These are phyloP conservation scores for Sordariomycetes sp. DNA, from an alignment of 2,329 filamentous ascomycete genomes.

Conservation along the genomic window DNA sequence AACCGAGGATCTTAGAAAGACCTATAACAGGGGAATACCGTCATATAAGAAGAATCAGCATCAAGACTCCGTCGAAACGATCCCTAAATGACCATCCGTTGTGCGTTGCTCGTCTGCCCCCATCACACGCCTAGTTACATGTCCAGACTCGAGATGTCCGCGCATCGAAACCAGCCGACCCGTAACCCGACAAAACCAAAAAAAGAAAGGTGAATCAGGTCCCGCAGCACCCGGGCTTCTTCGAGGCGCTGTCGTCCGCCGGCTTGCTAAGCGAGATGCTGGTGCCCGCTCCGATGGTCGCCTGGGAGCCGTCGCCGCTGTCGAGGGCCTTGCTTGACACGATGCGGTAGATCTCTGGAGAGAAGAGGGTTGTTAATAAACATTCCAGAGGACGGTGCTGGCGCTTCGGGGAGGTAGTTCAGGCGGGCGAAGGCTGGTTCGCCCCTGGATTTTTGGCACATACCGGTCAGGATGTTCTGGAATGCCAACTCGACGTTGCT, in stretches of 20 bases:
- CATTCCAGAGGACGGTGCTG: not conserved
- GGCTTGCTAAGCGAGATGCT: conserved; percentile 84
- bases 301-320: conserved; percentile 71
- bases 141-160: conserved; percentile 4
- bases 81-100: conserved; percentile 6
- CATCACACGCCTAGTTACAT: conserved; percentile 2
- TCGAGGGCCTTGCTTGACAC: conserved; percentile 97
- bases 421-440: not conserved
- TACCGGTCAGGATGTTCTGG: conserved; percentile 98
- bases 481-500: conserved; percentile 99
- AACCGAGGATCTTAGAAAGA: not conserved
- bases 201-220: conserved; percentile 12
- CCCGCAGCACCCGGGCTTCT: conserved; percentile 77
- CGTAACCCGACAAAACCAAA: conserved; percentile 4
- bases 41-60: conserved; percentile 3
- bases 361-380: conserved; percentile 7
- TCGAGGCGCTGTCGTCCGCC: conserved; percentile 62
- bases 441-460: conserved; percentile 15
- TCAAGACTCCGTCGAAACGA: conserved; percentile 6
- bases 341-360: conserved; percentile 93
- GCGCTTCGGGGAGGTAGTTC: not conserved
- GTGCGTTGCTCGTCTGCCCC: not conserved
- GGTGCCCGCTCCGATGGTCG: conserved; percentile 67
- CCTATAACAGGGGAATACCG: not conserved
- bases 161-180: conserved; percentile 1